phyloP scores from a whole-genome alignment of 768 basidiomycete genomes.

The Coprinopsis sp. region DNA sequence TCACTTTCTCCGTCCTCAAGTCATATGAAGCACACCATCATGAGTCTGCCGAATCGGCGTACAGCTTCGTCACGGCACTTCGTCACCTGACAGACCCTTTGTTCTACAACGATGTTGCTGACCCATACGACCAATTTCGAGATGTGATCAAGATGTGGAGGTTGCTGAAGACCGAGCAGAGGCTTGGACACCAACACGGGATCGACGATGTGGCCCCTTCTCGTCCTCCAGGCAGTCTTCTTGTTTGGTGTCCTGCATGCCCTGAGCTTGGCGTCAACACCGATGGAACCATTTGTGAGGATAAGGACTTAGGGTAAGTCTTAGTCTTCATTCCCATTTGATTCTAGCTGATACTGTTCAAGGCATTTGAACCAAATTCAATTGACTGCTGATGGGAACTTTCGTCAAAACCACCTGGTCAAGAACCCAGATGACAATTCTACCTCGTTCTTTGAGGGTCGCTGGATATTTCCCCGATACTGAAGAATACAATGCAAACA shows the following conservation, averaged over 20 bases:
- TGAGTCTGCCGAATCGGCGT: conserved; percentile 20
- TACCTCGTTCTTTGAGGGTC: conserved; percentile 17
- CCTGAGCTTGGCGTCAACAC: conserved; percentile 16
- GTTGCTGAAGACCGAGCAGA: conserved; percentile 9
- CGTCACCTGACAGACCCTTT: conserved; percentile 18
- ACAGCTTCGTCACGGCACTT: conserved; percentile 21
- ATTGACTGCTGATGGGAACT: conserved; percentile 20
- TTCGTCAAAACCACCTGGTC: conserved; percentile 17
- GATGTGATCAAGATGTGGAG: conserved; percentile 20
- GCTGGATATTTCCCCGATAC: conserved; percentile 15
- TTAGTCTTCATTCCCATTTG: not conserved
- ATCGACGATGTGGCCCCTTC: conserved; percentile 16
- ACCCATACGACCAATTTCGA: conserved; percentile 19
- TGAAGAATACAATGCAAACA: not conserved
- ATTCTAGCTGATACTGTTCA: not conserved
- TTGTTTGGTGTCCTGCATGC: conserved; percentile 19
- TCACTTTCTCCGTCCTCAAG: conserved; percentile 19
- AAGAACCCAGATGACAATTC: conserved; percentile 20
- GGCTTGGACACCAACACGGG: conserved; percentile 20
- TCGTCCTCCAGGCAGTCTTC: conserved; percentile 13
- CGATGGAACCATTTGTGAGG: not conserved
- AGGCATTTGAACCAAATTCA: conserved; percentile 20
- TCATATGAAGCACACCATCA: conserved; percentile 21
- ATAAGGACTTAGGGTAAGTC: conserved; percentile 7
- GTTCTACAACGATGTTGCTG: conserved; percentile 16